Base-by-base conservation (phyloP, 1,139 yeast genomes). In the Scheffersomyces illinoinensis region DNA sequence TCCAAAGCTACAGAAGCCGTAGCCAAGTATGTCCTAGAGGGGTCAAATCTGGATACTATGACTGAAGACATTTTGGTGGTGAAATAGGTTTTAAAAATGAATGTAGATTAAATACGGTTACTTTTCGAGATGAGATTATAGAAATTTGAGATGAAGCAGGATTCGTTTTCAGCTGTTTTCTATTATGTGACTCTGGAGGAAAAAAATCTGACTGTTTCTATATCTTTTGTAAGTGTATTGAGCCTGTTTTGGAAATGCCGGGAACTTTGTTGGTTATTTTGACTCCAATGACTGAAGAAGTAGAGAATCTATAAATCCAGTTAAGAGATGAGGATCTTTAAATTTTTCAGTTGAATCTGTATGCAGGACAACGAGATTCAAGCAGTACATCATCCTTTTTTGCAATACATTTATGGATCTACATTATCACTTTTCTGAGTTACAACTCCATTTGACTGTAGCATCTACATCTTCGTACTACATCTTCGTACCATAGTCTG, bases 1-100 rank as follows among this genome's bases (percentile, higher is more conserved):
- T 92, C 97, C 62, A 93, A 80, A 3, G 93, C 89, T 51, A 87
- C 85, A 26, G 86, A 76, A 0, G 87, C 93, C 55, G 87, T 84
- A 20, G 96, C 96, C 66, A 88, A 81, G 67, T 82, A 82, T 53
- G 83, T 78, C 24, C 88, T 87, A 0, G 83, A 72, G 14, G 86
- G 80, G 73, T 88, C 90, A 70, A 85, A 88, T 56, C 69, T 69
- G 46, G 84, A 73, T 53, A 71, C 68, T 54, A 78, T 66, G 53
- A 78, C 62, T 65, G 67, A 53, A 50, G 56, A 51, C 55, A 55
- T 55, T n/a, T 21, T 21, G 51, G 12, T 26, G 51, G 43, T 17
- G 17, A 33, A 33, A 33, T 33, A 17, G 7, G 43, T 2, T 8
- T 7, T 5, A 33, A 2, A 5, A 33, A 33, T 33, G 43, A 33